Base-by-base conservation (phyloP, 2,329 filamentous ascomycete species). In the Neodidymelliopsis sp. region DNA sequence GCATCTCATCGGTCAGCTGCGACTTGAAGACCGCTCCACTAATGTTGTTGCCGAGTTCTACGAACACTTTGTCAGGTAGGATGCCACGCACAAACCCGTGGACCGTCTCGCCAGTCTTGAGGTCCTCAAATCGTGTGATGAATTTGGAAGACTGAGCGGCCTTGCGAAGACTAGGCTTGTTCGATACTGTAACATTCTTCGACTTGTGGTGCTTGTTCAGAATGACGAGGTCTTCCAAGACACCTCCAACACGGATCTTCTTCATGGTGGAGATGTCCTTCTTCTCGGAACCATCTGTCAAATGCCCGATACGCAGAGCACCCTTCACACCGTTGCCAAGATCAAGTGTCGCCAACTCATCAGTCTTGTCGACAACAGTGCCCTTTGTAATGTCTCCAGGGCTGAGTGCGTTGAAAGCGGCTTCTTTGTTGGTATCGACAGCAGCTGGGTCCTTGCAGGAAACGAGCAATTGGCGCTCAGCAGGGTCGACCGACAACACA, bases 361-460 rank as follows among this genome's bases (percentile, higher is more conserved):
- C 67, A 7, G 71, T 70, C 55, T 78, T 78, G 39, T 77, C 76
- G 4, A 75, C 67, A 3, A 80, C 90, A 36, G 85, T 89, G 37
- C 87, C 94, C 24, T 85, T 84, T 9, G 96, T 88, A 30, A 93
- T 68, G 42, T 87, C 80, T 25, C 93, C 92, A 29, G 90, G 77
- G 52, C 85, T 81, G 16, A 97, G 78, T 29, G 84, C 83, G 65
- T 89, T 86, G 61, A 96, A 84, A 1, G 88, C 88, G 30, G 77
- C 75, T 50, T 84, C 83, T 66, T 94, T 90, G 65, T 89, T 88
- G 28, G 90, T 86, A 8, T 89, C 88, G 63, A 94, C 90, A 0
- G 84, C 84, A 19, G 86, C 84, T 7, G 90, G 89, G 60, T 96
- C 91, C 74, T 96, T 96, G 81, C 94, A 99, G 15, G 93, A 96